These are phyloP conservation scores for Colletotrichum lini DNA, from an alignment of 2,329 filamentous ascomycete species.

Conservation along the genomic window DNA sequence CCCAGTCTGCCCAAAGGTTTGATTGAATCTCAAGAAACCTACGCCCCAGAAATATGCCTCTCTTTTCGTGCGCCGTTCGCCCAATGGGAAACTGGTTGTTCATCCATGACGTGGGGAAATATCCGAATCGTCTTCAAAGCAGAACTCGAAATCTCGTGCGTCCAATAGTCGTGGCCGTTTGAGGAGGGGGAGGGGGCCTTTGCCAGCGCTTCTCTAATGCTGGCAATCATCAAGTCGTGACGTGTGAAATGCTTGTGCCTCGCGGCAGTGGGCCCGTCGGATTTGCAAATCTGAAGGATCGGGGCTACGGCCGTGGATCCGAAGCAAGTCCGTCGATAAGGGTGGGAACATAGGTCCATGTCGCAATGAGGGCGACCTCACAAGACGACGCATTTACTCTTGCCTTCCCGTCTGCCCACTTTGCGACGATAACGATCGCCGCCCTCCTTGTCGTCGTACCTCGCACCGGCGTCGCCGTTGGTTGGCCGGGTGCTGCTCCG, in stretches of 20 bases:
- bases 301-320: constrained; percentile 29
- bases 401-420: constrained; percentile 41
- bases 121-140: constrained; percentile 42
- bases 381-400: constrained; percentile 44
- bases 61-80: constrained; percentile 45
- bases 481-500: constrained; percentile 39
- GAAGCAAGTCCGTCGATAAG: constrained; percentile 31
- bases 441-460: constrained; percentile 41
- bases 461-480: constrained; percentile 38
- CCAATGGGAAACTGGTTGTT: constrained; percentile 40
- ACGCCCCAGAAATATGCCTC: constrained; percentile 42
- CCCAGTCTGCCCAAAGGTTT: constrained; percentile 42
- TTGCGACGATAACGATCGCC: constrained; percentile 40
- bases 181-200: constrained; percentile 10
- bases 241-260: constrained; percentile 41
- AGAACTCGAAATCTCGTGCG: constrained; percentile 42
- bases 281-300: constrained; percentile 32
- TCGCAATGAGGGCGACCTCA: constrained; percentile 22
- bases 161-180: constrained; percentile 40
- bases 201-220: constrained; percentile 43
- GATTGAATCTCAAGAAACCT: constrained; percentile 42
- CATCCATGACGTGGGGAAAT: constrained; percentile 39
- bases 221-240: constrained; percentile 44
- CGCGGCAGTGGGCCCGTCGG: constrained; percentile 37
- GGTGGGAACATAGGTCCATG: constrained; percentile 2